Percentiles rank a stretch among this genome's conserved stretches.
These are phyloP conservation scores for Fusarium globosum DNA, from an alignment of 2,329 filamentous ascomycete species.

Conservation along the genomic window DNA sequence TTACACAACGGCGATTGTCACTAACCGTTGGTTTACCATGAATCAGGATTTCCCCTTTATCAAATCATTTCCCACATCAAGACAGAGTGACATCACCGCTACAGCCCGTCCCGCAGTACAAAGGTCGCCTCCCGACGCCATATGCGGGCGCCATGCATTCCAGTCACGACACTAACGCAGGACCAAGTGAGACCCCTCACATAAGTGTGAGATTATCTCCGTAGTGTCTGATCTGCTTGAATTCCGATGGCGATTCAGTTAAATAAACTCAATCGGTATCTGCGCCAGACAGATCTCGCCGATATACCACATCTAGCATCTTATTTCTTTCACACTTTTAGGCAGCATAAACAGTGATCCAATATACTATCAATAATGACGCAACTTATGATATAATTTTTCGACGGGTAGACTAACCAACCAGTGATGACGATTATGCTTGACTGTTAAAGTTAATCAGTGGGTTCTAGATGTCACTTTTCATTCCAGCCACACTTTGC, in stretches of 20 bases:
- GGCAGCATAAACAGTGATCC: background rate
- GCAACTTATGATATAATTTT: fast-evolving
- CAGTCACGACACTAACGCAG: background rate
- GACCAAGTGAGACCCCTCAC: background rate
- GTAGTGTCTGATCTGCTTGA: too few species aligned
- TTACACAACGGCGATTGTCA: background rate
- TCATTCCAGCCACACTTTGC: background rate
- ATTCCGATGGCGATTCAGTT: background rate
- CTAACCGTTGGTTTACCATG: background rate
- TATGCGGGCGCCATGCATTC: conserved; percentile 23
- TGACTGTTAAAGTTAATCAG: background rate
- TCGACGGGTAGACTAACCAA: fast-evolving
- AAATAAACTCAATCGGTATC: background rate
- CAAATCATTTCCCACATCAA: fast-evolving
- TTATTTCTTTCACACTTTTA: background rate
- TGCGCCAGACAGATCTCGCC: background rate
- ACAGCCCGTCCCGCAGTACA: too few species aligned
- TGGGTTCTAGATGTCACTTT: background rate
- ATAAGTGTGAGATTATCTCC: background rate
- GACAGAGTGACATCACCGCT: background rate
- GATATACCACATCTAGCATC: background rate
- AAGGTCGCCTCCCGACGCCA: background rate
- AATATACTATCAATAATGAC: background rate
- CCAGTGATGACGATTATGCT: background rate
- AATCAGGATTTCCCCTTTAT: background rate